A percentile compares a stretch with the other conserved stretches of the same genome.
Conservation (phyloP, 805 yeast genomes). For the Lipomyces yamadae region DNA sequence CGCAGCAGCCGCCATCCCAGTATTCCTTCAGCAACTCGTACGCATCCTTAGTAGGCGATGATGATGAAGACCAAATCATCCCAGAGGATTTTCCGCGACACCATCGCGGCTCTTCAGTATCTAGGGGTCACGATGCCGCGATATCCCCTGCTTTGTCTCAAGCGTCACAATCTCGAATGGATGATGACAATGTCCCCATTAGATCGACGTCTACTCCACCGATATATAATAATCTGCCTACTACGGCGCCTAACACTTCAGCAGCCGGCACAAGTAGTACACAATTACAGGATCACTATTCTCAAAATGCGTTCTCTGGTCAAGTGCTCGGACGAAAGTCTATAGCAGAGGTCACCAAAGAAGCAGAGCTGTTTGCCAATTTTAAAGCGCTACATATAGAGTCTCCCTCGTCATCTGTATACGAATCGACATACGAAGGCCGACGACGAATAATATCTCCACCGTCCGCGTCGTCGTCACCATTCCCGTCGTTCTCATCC, state of each 20-base stretch:
- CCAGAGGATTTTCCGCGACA: slow-evolving; percentile 12
- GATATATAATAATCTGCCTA: slow-evolving; percentile 16
- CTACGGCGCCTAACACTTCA: slow-evolving; percentile 4
- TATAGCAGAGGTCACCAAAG: slow-evolving; percentile 45
- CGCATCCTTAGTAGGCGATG: slow-evolving; percentile 20
- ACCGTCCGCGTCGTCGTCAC: slow-evolving; percentile 5
- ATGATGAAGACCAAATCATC: slow-evolving; percentile 18
- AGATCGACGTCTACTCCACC: slow-evolving; percentile 26
- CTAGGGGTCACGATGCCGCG: slow-evolving; percentile 14
- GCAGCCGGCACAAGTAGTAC: slow-evolving; percentile 13
- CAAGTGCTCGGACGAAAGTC: slow-evolving; percentile 22
- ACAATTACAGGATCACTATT: slow-evolving; percentile 17
- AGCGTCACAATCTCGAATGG: slow-evolving; percentile 21
- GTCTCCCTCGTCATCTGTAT: slow-evolving; percentile 13
- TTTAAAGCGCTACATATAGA: slow-evolving; percentile 19
- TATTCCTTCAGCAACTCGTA: slow-evolving; percentile 23
- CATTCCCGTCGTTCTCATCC: slow-evolving; percentile 21
- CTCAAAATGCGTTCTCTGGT: slow-evolving; percentile 17
- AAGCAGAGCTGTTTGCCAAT: slow-evolving; percentile 41
- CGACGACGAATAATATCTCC: slow-evolving; percentile 22
- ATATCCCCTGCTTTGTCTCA: slow-evolving; percentile 31
- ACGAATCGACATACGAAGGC: slow-evolving; percentile 35
- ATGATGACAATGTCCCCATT: slow-evolving; percentile 16
- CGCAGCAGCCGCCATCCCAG: slow-evolving; percentile 8
- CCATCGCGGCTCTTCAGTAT: slow-evolving; percentile 6